Percentiles rank a stretch among this genome's conserved stretches.
phyloP scores from a whole-genome alignment of 2,329 filamentous ascomycete species.

The Aureobasidium musti region DNA sequence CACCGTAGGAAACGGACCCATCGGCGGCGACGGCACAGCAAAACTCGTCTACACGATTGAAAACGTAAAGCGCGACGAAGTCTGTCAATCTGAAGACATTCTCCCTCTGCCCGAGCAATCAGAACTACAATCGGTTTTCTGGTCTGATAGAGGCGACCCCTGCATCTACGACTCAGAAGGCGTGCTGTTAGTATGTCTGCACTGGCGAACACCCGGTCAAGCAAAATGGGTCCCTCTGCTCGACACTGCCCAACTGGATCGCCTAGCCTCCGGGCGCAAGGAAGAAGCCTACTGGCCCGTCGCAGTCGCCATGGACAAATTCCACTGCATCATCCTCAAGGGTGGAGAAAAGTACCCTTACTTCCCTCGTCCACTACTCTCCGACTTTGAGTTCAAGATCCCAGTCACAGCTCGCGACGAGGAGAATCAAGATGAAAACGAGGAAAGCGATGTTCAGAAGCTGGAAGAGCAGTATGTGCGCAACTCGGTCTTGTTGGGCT shows the following conservation, averaged over 20 bases:
- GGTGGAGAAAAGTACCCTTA: conserved; percentile 91
- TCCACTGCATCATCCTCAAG: conserved; percentile 99
- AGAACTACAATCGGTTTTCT: conserved; percentile 80
- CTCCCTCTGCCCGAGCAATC: conserved; percentile 77
- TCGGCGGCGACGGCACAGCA: conserved; percentile 74
- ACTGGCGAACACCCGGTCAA: conserved; percentile 84
- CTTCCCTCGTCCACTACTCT: conserved; percentile 84
- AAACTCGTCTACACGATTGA: conserved; percentile 88
- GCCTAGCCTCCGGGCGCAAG: conserved; percentile 81
- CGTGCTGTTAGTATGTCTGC: conserved; percentile 80
- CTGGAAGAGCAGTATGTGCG: conserved; percentile 65
- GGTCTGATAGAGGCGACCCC: conserved; percentile 89
- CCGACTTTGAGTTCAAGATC: conserved; percentile 89
- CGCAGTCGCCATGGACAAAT: conserved; percentile 84
- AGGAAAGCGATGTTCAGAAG: conserved; percentile 39
- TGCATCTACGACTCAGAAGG: conserved; percentile 95
- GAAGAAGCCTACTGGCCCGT: conserved; percentile 93
- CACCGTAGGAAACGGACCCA: conserved; percentile 88
- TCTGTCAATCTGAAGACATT: conserved; percentile 92
- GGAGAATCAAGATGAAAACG: conserved; percentile 44
- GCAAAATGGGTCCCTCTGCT: conserved; percentile 90
- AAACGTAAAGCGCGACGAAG: conserved; percentile 88
- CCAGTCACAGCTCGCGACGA: conserved; percentile 61
- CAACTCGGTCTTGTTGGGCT: conserved; percentile 67
- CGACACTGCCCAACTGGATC: conserved; percentile 80